phyloP scores from a whole-genome alignment of 2,329 filamentous ascomycete genomes.

The Colletotrichum costaricense region DNA sequence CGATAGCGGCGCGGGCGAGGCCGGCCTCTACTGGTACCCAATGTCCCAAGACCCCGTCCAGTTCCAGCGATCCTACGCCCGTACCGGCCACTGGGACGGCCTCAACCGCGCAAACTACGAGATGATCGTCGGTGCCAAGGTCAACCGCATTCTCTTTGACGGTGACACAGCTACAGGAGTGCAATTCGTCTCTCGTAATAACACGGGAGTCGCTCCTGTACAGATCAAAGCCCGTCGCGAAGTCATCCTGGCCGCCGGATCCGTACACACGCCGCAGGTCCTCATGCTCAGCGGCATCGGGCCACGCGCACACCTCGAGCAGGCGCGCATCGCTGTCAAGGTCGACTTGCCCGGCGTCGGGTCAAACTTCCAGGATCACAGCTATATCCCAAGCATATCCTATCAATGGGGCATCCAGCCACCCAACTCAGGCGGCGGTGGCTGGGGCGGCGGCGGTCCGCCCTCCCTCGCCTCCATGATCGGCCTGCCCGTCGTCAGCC shows the following conservation, averaged over 20 bases:
- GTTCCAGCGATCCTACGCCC: conserved; percentile 40
- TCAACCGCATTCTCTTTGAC: conserved; percentile 39
- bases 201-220: conserved; percentile 34
- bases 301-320: conserved; percentile 45
- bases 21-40: conserved; percentile 42
- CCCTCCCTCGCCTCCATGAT: conserved; percentile 39
- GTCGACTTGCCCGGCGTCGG: conserved; percentile 58
- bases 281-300: conserved; percentile 59
- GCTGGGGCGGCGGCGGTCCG: conserved; percentile 28
- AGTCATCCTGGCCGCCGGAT: conserved; percentile 50
- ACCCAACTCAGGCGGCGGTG: conserved; percentile 19
- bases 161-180: conserved; percentile 42
- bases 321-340: conserved; percentile 49
- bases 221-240: conserved; percentile 46
- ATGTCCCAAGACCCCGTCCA: conserved; percentile 39
- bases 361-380: conserved; percentile 53
- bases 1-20: conserved; percentile 41
- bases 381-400: conserved; percentile 39
- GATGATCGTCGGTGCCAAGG: conserved; percentile 40
- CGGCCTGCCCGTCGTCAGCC: conserved; percentile 39
- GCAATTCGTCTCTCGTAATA: conserved; percentile 40
- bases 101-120: conserved; percentile 41
- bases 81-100: conserved; percentile 41
- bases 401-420: conserved; percentile 34
- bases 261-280: conserved; percentile 51